Conservation (phyloP, 257 asterid species). For the Thymus quinquecostatus region DNA sequence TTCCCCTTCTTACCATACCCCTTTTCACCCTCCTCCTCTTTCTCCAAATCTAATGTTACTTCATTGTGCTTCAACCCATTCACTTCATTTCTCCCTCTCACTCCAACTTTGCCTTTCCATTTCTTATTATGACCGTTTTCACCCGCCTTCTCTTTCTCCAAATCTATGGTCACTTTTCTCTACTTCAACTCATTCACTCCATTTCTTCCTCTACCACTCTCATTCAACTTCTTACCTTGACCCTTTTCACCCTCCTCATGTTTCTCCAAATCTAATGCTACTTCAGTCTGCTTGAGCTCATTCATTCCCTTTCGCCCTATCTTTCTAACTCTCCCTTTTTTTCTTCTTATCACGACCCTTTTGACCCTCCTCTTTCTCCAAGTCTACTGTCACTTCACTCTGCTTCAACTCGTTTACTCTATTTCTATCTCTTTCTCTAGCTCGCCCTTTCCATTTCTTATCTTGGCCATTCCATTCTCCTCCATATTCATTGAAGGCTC, state of each 20-base stretch:
- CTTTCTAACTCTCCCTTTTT: too few species aligned
- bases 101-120: neutral
- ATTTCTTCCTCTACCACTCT: conserved; percentile 8
- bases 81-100: neutral
- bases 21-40: conserved; percentile 18
- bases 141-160: neutral
- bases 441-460: too few species aligned
- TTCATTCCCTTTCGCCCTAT: too few species aligned
- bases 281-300: conserved; percentile 18
- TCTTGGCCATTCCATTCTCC: too few species aligned
- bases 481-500: too few species aligned
- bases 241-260: conserved; percentile 19
- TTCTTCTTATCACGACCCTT: too few species aligned
- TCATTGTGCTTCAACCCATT: conserved; percentile 22
- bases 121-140: too few species aligned
- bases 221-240: neutral
- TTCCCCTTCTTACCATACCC: neutral
- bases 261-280: conserved; percentile 11
- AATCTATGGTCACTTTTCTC: conserved; percentile 6
- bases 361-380: too few species aligned
- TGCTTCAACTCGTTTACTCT: too few species aligned
- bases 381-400: too few species aligned
- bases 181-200: conserved; percentile 17
- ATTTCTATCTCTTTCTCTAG: too few species aligned
- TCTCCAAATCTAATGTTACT: conserved; percentile 13